Percentiles rank a stretch among this genome's conserved stretches.
Conservation (phyloP, 2,329 filamentous ascomycete genomes). For the Talaromyces sp. region DNA sequence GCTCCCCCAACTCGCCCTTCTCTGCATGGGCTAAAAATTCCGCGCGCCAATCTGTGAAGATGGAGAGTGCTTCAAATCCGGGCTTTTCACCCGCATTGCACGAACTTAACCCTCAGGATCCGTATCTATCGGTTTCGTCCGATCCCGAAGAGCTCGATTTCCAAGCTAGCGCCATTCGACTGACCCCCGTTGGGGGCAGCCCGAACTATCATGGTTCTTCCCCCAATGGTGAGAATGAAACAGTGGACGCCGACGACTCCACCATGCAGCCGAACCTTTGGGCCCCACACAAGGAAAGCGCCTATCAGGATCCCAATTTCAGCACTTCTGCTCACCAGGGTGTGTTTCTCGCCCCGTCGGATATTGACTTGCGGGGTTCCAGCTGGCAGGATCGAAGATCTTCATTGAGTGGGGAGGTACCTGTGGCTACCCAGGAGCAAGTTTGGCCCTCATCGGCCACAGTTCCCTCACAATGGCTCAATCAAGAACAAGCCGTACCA, state of each 20-base stretch:
- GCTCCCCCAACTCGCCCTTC: conserved; percentile 10
- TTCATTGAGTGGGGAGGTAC: conserved; percentile 14
- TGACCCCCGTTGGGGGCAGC: conserved; percentile 30
- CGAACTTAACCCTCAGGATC: conserved; percentile 37
- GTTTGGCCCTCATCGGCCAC: conserved; percentile 22
- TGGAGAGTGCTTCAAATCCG: conserved; percentile 28
- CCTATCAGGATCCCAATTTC: conserved; percentile 9
- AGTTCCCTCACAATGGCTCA: conserved; percentile 35
- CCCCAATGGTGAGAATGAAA: conserved; percentile 21
- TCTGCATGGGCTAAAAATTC: conserved; percentile 13
- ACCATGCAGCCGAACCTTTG: conserved; percentile 17
- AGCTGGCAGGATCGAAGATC: conserved; percentile 15
- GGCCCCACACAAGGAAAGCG: conserved; percentile 10
- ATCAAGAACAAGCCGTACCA: conserved; percentile 34
- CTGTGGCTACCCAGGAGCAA: conserved; percentile 2
- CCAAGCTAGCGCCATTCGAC: conserved; percentile 34
- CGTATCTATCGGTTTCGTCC: conserved; percentile 43
- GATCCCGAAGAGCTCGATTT: conserved; percentile 44
- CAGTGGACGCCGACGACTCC: conserved; percentile 11
- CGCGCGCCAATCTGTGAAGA: conserved; percentile 13
- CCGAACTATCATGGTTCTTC: conserved; percentile 19
- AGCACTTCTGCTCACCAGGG: conserved; percentile 13
- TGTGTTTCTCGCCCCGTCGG: conserved; percentile 19
- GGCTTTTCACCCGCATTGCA: conserved; percentile 33
- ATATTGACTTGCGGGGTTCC: conserved; percentile 18